These are phyloP conservation scores for Plasmodium reichenowi DNA, from an alignment of 169 alveolate species.

Conservation along the genomic window DNA sequence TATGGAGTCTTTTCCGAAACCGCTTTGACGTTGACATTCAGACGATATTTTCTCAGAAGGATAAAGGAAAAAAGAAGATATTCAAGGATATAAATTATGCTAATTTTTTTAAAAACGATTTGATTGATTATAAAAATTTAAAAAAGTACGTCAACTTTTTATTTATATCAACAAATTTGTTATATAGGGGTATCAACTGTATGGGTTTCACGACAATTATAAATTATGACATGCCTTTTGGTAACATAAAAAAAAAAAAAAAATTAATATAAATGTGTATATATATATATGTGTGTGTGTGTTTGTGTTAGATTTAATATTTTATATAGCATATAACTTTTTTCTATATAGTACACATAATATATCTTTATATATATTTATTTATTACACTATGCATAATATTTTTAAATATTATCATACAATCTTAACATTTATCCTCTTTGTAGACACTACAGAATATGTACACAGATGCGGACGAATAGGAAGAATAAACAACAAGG, in stretches of 20 bases:
- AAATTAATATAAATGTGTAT: background rate
- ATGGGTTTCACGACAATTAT: constrained; percentile 61
- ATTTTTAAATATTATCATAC: too few species aligned
- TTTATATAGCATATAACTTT: background rate
- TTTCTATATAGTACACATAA: background rate
- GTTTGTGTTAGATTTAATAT: too few species aligned
- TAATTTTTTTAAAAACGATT: constrained; percentile 53
- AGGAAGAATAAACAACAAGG: constrained; percentile 73
- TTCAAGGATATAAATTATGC: constrained; percentile 67
- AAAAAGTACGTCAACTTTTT: constrained; percentile 63
- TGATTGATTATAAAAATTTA: constrained; percentile 41
- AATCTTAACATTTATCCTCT: background rate
- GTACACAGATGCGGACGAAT: constrained; percentile 73
- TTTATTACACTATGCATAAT: background rate
- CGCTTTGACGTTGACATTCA: constrained; percentile 63
- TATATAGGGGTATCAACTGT: constrained; percentile 70
- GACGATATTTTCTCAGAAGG: constrained; percentile 45
- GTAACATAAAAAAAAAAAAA: background rate
- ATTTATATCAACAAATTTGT: constrained; percentile 51
- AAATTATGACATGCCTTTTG: constrained; percentile 56
- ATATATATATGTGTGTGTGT: background rate
- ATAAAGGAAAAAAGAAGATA: constrained; percentile 19
- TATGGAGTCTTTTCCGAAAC: constrained; percentile 58
- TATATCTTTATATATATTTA: background rate
- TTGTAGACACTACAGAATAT: constrained; percentile 35